Evolutionary conservation across 2,329 filamentous ascomycete genomes (phyloP).

Genomic region (Cladophialophora yegresii): DNA sequence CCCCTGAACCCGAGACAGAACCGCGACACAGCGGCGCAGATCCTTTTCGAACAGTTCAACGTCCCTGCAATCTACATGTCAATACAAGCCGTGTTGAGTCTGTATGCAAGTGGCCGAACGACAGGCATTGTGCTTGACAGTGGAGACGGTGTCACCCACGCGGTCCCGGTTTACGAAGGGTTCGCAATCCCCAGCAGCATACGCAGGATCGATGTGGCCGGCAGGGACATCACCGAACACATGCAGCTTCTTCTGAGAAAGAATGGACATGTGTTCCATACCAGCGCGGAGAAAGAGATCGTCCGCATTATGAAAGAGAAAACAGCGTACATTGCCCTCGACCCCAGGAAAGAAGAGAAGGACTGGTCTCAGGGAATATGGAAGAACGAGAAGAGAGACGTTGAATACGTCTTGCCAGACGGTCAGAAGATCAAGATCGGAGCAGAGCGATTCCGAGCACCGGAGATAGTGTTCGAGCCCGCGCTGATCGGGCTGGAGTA

Average conservation of each 20-base stretch:
- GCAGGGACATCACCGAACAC: slow-evolving; percentile 93
- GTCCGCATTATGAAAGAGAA: slow-evolving; percentile 96
- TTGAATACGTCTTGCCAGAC: slow-evolving; percentile 88
- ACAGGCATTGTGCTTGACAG: slow-evolving; percentile 95
- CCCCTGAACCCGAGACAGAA: slow-evolving; percentile 94
- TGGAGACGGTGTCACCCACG: slow-evolving; percentile 94
- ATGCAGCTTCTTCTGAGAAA: slow-evolving; percentile 88
- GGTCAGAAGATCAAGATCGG: slow-evolving; percentile 94
- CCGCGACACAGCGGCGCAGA: slow-evolving; percentile 93
- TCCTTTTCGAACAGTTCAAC: slow-evolving; percentile 98
- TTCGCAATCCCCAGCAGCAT: slow-evolving; percentile 97
- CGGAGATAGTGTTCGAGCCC: slow-evolving; percentile 96
- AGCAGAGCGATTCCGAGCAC: slow-evolving; percentile 89
- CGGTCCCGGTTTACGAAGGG: slow-evolving; percentile 95
- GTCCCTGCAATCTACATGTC: slow-evolving; percentile 95
- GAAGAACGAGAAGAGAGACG: slow-evolving; percentile 74
- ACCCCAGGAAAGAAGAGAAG: slow-evolving; percentile 93
- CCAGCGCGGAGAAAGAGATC: slow-evolving; percentile 98
- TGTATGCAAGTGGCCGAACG: slow-evolving; percentile 93
- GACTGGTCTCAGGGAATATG: slow-evolving; percentile 73
- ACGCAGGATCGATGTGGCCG: slow-evolving; percentile 91
- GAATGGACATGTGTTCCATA: slow-evolving; percentile 92
- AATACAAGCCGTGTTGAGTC: slow-evolving; percentile 91
- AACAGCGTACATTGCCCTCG: slow-evolving; percentile 83
- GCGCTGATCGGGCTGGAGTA: slow-evolving; percentile 97